Percentiles rank a stretch among this genome's conserved stretches.
Evolutionary conservation across 257 asterid species (phyloP).

Genomic region (Primulina tabacum): DNA sequence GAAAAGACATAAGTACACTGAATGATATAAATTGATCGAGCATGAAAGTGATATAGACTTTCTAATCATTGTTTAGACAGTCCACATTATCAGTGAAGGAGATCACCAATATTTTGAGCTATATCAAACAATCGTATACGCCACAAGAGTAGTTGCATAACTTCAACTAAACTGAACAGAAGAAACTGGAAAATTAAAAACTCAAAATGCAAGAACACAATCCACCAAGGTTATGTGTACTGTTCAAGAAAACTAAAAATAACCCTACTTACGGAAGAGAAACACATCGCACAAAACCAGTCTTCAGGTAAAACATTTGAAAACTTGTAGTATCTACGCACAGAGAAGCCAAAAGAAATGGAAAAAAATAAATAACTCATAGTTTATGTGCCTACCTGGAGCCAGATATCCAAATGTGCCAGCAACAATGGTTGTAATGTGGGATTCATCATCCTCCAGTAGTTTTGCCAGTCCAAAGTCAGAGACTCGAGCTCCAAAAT

Average conservation of each 20-base stretch:
- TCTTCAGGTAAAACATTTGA: conserved; percentile 11
- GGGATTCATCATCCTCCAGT: conserved; percentile 90
- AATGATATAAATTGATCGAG: too few species aligned
- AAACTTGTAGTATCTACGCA: background rate
- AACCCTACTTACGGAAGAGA: background rate
- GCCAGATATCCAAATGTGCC: conserved; percentile 97
- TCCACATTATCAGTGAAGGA: background rate
- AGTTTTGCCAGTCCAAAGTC: conserved; percentile 95
- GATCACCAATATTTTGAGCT: background rate
- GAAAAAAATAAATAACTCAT: conserved; percentile 19
- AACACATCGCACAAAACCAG: background rate
- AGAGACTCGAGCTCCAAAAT: conserved; percentile 88
- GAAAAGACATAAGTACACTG: background rate
- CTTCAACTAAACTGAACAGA: background rate
- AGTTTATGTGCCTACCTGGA: conserved; percentile 55
- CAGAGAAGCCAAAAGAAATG: conserved; percentile 17
- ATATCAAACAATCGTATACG: background rate
- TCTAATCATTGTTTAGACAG: background rate
- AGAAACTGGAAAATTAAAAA: background rate
- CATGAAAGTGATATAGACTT: too few species aligned
- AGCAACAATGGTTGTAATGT: conserved; percentile 94
- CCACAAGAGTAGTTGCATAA: background rate
- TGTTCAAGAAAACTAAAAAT: conserved; percentile 5
- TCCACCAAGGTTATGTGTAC: background rate
- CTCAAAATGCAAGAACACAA: background rate